These are phyloP conservation scores for Dryadomyces quercivorus DNA, from an alignment of 2,329 filamentous ascomycete genomes.

Conservation along the genomic window DNA sequence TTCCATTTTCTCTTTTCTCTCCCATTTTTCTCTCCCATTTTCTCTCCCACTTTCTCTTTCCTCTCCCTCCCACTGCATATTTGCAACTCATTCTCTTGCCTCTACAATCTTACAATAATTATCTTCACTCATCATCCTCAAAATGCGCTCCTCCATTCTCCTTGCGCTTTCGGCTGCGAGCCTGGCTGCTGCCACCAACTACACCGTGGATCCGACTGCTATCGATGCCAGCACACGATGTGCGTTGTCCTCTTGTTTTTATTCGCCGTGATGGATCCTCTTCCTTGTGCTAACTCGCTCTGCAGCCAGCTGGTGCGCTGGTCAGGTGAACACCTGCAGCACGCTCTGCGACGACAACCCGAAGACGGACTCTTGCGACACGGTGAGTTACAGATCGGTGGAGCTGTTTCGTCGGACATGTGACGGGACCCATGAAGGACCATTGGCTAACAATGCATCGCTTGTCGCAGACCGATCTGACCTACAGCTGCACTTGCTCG, in stretches of 20 bases:
- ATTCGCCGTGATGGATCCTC: background rate
- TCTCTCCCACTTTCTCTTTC: background rate
- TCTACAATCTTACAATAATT: too few species aligned
- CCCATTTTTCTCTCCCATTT: background rate
- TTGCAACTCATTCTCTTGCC: too few species aligned
- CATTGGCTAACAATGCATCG: background rate
- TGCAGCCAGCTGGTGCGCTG: conserved; percentile 38
- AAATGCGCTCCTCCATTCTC: conserved; percentile 30
- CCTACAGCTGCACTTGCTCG: conserved; percentile 36
- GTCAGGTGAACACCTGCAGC: conserved; percentile 36
- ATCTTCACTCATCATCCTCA: conserved; percentile 10
- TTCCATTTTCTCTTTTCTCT: background rate
- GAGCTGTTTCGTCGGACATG: background rate
- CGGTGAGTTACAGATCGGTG: conserved; percentile 24
- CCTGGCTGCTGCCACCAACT: conserved; percentile 28
- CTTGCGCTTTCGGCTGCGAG: conserved; percentile 30
- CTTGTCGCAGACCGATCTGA: conserved; percentile 24
- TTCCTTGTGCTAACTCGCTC: conserved; percentile 4
- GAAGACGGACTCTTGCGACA: conserved; percentile 29
- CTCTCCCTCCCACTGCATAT: background rate
- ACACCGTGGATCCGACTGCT: conserved; percentile 28
- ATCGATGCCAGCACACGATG: conserved; percentile 24
- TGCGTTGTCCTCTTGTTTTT: conserved; percentile 17
- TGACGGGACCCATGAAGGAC: background rate
- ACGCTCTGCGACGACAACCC: conserved; percentile 30